These are phyloP conservation scores for Lithohypha guttulata DNA, from an alignment of 2,329 filamentous ascomycete species.

Conservation along the genomic window DNA sequence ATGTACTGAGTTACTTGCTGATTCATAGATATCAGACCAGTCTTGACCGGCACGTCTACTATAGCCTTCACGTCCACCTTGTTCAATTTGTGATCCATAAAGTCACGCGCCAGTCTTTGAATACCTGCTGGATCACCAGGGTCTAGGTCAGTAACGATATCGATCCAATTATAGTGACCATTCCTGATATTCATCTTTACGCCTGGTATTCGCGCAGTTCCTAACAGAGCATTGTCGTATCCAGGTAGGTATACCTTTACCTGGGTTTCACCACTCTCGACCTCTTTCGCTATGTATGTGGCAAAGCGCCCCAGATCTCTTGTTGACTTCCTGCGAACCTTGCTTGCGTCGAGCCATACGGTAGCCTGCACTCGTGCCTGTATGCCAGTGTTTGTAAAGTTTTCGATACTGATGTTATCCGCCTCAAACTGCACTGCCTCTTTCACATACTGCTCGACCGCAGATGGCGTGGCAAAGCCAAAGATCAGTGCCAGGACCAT, in stretches of 20 bases:
- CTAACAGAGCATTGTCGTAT: constrained; percentile 66
- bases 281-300: constrained; percentile 67
- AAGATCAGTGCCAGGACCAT: constrained; percentile 61
- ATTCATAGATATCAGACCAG: constrained; percentile 65
- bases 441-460: constrained; percentile 76
- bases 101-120: constrained; percentile 73
- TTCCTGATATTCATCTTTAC: constrained; percentile 68
- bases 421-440: constrained; percentile 73
- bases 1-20: constrained; percentile 65
- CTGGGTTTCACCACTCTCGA: constrained; percentile 62
- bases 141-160: constrained; percentile 65
- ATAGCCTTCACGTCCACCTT: constrained; percentile 62
- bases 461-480: constrained; percentile 69
- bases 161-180: constrained; percentile 63
- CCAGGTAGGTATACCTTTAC: constrained; percentile 73
- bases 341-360: constrained; percentile 67
- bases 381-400: constrained; percentile 68
- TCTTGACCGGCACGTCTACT: constrained; percentile 61
- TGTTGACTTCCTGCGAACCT: constrained; percentile 59
- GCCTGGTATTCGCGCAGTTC: constrained; percentile 63
- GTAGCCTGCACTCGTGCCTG: constrained; percentile 70
- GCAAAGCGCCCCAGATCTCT: constrained; percentile 65
- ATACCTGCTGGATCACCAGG: constrained; percentile 70
- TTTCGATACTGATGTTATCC: constrained; percentile 72
- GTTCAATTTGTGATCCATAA: constrained; percentile 67